Evolutionary conservation across 2,329 filamentous ascomycete genomes (phyloP).

Genomic region (Kalmusia sp.): DNA sequence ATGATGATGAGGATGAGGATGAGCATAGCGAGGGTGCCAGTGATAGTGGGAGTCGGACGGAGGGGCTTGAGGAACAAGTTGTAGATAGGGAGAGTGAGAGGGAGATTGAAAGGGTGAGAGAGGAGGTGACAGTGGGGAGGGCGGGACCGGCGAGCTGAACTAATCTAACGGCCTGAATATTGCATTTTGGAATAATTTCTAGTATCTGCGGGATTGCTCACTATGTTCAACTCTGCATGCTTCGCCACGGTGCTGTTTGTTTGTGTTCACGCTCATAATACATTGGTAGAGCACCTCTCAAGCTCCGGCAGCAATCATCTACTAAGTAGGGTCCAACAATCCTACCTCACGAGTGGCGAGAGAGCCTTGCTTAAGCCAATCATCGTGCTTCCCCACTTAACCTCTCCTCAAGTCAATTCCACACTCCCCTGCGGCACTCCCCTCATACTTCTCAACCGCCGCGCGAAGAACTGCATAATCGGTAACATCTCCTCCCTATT

Average conservation of each 20-base stretch:
- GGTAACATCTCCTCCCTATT: conserved; percentile 86
- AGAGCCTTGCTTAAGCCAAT: too few species aligned
- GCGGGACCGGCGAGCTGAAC: background rate
- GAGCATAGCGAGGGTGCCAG: conserved; percentile 26
- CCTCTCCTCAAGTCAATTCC: conserved; percentile 49
- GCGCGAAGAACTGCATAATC: conserved; percentile 83
- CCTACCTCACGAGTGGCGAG: too few species aligned
- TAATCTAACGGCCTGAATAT: too few species aligned
- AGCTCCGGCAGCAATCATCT: too few species aligned
- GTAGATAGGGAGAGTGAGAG: background rate
- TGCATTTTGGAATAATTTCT: too few species aligned
- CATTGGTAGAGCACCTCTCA: too few species aligned
- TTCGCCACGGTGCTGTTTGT: too few species aligned
- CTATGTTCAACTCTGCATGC: too few species aligned
- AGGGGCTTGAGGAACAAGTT: background rate
- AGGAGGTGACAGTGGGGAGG: conserved; percentile 6
- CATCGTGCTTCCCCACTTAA: background rate
- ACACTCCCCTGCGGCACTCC: conserved; percentile 62
- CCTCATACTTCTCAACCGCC: conserved; percentile 64
- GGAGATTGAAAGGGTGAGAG: conserved; percentile 7
- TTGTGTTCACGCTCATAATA: too few species aligned
- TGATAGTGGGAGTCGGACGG: conserved; percentile 21
- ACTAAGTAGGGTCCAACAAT: too few species aligned
- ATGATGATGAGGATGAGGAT: conserved; percentile 44
- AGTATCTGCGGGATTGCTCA: too few species aligned